Evolutionary conservation across 2,329 filamentous ascomycete genomes (phyloP).

Genomic region (Venturia oleaginea): DNA sequence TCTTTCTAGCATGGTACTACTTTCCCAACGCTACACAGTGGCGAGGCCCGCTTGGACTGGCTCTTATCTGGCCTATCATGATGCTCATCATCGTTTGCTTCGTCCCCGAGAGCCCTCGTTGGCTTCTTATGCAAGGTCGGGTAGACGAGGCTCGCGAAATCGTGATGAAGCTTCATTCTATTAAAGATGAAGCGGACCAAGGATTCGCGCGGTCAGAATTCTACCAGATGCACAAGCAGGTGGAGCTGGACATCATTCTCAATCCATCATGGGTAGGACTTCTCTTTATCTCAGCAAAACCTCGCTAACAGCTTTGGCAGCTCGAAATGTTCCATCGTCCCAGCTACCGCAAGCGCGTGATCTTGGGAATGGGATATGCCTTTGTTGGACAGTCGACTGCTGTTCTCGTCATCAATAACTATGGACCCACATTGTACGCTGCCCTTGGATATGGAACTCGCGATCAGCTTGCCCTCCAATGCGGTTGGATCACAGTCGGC

Average conservation of each 20-base stretch:
- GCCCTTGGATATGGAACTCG: slow-evolving; percentile 20
- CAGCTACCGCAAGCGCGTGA: slow-evolving; percentile 19
- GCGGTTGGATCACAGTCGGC: slow-evolving; percentile 22
- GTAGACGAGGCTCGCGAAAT: slow-evolving; percentile 34
- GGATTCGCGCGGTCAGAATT: slow-evolving; percentile 21
- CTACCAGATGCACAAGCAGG: slow-evolving; percentile 23
- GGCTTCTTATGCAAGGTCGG: slow-evolving; percentile 43
- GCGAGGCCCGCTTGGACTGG: slow-evolving; percentile 21
- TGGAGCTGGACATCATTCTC: slow-evolving; percentile 19
- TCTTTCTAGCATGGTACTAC: slow-evolving; percentile 1
- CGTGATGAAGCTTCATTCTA: slow-evolving; percentile 16
- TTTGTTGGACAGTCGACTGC: slow-evolving; percentile 21
- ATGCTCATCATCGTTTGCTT: slow-evolving; percentile 21
- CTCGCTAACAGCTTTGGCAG: slow-evolving; percentile 9
- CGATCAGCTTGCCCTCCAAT: slow-evolving; percentile 20
- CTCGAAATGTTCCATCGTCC: slow-evolving; percentile 20
- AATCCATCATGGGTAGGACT: slow-evolving; percentile 15
- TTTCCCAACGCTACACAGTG: slow-evolving; percentile 19
- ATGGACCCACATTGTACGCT: slow-evolving; percentile 21
- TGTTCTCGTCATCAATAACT: slow-evolving; percentile 21
- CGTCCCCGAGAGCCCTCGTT: slow-evolving; percentile 48
- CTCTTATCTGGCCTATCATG: slow-evolving; percentile 20
- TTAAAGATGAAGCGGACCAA: slow-evolving; percentile 18
- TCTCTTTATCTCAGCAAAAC: background rate
- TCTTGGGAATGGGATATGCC: slow-evolving; percentile 20